Percentiles rank a stretch among this genome's conserved stretches.
phyloP scores from a whole-genome alignment of 2,329 filamentous ascomycete genomes.

The Nemania diffusa region DNA sequence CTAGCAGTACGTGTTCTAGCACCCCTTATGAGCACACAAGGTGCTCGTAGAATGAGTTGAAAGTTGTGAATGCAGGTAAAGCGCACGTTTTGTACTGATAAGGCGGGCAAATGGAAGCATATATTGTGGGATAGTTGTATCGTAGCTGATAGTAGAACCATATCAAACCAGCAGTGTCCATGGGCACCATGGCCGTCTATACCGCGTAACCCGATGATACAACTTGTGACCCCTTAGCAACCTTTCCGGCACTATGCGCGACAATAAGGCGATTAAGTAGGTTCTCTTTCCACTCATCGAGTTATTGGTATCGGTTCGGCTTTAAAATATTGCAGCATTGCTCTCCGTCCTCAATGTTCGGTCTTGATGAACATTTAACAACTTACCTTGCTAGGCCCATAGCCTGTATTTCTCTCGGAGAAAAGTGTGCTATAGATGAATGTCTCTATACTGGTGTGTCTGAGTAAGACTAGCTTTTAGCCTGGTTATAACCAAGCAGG shows the following conservation, averaged over 20 bases:
- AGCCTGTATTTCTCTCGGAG: slow-evolving; percentile 3
- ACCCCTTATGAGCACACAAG: background rate
- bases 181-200: background rate
- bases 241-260: too few species aligned
- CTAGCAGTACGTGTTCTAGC: background rate
- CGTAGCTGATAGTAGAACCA: background rate
- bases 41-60: background rate
- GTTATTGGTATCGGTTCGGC: background rate
- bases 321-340: background rate
- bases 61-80: background rate
- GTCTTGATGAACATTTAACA: background rate
- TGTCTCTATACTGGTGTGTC: background rate
- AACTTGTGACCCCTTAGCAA: background rate
- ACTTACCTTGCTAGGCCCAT: background rate
- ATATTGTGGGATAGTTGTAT: background rate
- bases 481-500: background rate
- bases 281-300: background rate
- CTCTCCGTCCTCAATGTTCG: background rate
- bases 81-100: background rate
- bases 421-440: background rate
- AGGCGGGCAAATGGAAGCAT: background rate
- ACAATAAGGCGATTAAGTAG: too few species aligned
- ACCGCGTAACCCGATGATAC: background rate
- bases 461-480: background rate
- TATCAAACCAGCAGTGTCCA: background rate